Conservation (phyloP, 345 rosid species). For the Capsella bursapastoris region DNA sequence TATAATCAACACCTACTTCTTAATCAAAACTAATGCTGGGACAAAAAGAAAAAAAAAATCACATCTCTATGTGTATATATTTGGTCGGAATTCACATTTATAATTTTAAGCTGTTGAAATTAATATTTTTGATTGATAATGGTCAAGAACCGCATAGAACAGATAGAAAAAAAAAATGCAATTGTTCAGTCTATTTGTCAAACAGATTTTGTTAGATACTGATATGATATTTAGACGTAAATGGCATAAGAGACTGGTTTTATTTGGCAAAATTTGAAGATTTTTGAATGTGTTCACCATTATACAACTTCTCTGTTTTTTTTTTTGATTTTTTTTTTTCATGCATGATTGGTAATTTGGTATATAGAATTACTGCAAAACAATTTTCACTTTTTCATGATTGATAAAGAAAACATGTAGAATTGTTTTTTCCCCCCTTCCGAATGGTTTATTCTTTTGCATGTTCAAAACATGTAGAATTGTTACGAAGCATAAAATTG, state of each 20-base stretch:
- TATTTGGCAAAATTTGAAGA: slow-evolving; percentile 4
- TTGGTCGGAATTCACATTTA: background rate
- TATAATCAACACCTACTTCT: too few relatives aligned
- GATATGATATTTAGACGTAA: background rate
- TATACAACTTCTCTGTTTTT: too few relatives aligned
- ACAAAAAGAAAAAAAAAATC: too few relatives aligned
- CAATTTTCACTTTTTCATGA: slow-evolving; percentile 10
- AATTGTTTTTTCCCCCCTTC: too few relatives aligned
- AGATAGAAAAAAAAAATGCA: background rate
- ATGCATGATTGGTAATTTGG: background rate
- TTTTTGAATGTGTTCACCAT: background rate
- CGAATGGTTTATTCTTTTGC: too few relatives aligned
- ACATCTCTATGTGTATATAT: too few relatives aligned
- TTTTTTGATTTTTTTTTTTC: too few relatives aligned
- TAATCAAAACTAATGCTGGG: too few relatives aligned
- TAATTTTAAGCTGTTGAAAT: background rate
- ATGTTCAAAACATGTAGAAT: too few relatives aligned
- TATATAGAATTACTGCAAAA: background rate
- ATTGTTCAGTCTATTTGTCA: background rate
- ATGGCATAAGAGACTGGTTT: slow-evolving; percentile 4
- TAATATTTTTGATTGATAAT: background rate
- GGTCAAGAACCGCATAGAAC: background rate
- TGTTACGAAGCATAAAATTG: background rate
- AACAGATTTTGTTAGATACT: too few relatives aligned
- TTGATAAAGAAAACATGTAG: too few relatives aligned